Conservation (phyloP, 1,284 basidiomycete genomes). For the Sparassis latifolia region DNA sequence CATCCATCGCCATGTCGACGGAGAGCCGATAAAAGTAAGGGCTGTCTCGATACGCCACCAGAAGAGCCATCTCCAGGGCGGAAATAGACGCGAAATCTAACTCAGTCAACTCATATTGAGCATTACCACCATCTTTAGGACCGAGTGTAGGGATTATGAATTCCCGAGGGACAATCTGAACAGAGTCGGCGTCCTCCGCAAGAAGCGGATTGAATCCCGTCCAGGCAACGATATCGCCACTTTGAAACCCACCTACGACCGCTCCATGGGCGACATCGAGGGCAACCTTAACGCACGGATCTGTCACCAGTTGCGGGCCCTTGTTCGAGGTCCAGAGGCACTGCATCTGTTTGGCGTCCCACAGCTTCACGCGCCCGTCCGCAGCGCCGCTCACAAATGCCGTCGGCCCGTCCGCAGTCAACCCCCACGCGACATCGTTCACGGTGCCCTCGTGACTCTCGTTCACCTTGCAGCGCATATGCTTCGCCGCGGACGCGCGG, state of each 20-base stretch:
- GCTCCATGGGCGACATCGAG: conserved; percentile 37
- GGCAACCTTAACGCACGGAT: conserved; percentile 44
- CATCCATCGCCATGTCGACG: conserved; percentile 27
- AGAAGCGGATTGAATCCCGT: conserved; percentile 26
- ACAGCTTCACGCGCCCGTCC: conserved; percentile 68
- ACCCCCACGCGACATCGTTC: conserved; percentile 44
- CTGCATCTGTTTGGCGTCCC: conserved; percentile 48
- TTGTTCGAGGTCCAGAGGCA: conserved; percentile 60
- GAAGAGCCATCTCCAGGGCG: conserved; percentile 20
- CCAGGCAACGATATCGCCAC: conserved; percentile 54
- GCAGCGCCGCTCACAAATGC: conserved; percentile 47
- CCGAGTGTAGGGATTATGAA: conserved; percentile 22
- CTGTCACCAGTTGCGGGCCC: conserved; percentile 29
- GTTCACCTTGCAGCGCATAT: conserved; percentile 38
- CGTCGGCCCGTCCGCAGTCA: conserved; percentile 17
- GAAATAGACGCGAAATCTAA: conserved; percentile 20
- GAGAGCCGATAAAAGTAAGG: conserved; percentile 40
- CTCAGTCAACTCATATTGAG: conserved; percentile 11
- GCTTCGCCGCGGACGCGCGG: conserved; percentile 36
- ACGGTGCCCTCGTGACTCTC: conserved; percentile 61
- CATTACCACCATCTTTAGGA: conserved; percentile 7
- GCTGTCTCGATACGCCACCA: conserved; percentile 42
- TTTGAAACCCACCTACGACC: conserved; percentile 43
- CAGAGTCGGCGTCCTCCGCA: conserved; percentile 5
- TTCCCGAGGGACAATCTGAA: conserved; percentile 13